Evolutionary conservation across 805 yeast genomes (phyloP), one percentile per base, ranked within the genome.

Genomic region (Tetrapisispora nanseiensis): DNA sequence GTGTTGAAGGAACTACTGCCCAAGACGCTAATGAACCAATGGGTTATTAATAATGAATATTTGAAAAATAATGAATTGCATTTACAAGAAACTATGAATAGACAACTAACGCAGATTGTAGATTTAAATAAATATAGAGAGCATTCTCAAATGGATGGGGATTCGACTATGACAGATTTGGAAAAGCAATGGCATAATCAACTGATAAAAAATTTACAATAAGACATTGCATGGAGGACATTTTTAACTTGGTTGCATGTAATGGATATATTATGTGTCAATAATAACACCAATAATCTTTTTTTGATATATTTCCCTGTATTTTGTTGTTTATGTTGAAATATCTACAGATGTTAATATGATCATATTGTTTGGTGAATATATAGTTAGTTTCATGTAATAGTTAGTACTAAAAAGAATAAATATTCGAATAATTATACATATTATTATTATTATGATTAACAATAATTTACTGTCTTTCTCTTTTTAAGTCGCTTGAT

Each of bases 171-270:
- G 70, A 42, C 68, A 67, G 26, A 71, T 71, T 44, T 59, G 75
- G 41, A 18, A 27, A 18, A 12, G 16, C 33, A 30, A 29, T 34
- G 37, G 38, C 56, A 62, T n/a, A 62, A 66, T 9, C 61, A 74
- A 49, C 76, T 83, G 82, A 62, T 59, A 34, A 74, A 72, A 7
- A 72, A 70, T 21, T 55, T 78, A 22, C 62, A 65, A 37, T 61
- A 61, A 37, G n/a, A n/a, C n/a, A n/a, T n/a, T n/a, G n/a, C n/a
- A n/a, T n/a, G n/a, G n/a, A n/a, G n/a, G n/a, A n/a, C n/a, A n/a
- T n/a, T n/a, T n/a, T n/a, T n/a, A n/a, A n/a, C n/a, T n/a, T n/a
- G n/a, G n/a, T n/a, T n/a, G n/a, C n/a, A n/a, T n/a, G n/a, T n/a
- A n/a, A n/a, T n/a, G n/a, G n/a, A n/a, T n/a, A n/a, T n/a, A n/a